Evolutionary conservation across 805 yeast genomes (phyloP).

Genomic region (Suhomyces sp.): DNA sequence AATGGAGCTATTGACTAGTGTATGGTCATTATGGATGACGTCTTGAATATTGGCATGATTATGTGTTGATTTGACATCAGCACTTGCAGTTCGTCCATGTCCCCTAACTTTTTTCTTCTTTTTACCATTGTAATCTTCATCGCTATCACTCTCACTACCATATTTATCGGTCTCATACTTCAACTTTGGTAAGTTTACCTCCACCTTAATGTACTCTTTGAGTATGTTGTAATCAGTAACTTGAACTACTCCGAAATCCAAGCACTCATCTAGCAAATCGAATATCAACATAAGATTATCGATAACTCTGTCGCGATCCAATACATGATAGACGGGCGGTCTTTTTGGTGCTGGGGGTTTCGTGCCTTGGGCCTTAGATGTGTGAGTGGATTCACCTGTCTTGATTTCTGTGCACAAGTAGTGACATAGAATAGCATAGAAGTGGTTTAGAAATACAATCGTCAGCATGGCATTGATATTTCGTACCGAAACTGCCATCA

Average conservation of each 20-base stretch:
- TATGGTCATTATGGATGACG: conserved; percentile 20
- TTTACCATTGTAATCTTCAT: conserved; percentile 9
- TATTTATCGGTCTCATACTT: conserved; percentile 8
- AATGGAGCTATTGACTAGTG: conserved; percentile 60
- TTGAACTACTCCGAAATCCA: conserved; percentile 87
- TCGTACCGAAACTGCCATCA: conserved; percentile 40
- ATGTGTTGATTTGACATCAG: conserved; percentile 34
- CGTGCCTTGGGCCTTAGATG: not conserved
- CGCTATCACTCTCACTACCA: conserved; percentile 2
- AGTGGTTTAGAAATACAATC: conserved; percentile 50
- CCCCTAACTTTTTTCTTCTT: conserved; percentile 10
- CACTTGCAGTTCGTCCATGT: conserved; percentile 1
- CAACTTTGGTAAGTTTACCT: conserved; percentile 28
- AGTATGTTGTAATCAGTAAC: conserved; percentile 75
- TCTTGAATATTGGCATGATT: conserved; percentile 37
- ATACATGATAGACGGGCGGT: not conserved
- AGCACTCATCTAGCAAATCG: conserved; percentile 84
- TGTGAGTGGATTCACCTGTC: not conserved
- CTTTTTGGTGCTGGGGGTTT: not conserved
- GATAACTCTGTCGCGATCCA: conserved; percentile 54
- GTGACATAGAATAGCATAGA: conserved; percentile 26
- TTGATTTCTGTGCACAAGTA: conserved; percentile 19
- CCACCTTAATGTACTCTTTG: conserved; percentile 71
- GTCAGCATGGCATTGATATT: conserved; percentile 60
- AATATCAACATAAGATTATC: conserved; percentile 75